Conservation (phyloP, 2,329 filamentous ascomycete genomes). For the Epichloe brachyelytri region DNA sequence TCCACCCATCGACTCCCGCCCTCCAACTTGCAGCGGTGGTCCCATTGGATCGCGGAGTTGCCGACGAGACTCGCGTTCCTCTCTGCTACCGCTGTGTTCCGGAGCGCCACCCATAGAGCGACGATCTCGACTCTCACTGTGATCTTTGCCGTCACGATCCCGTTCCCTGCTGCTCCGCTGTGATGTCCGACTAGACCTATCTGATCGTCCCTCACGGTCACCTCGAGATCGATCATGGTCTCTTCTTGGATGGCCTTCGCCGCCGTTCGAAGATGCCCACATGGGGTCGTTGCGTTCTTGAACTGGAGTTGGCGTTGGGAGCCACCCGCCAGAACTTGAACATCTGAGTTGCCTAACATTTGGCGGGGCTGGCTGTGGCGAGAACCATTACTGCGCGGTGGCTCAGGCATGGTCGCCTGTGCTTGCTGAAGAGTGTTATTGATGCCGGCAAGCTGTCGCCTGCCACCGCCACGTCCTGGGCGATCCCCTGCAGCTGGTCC, state of each 20-base stretch:
- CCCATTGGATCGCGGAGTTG: constrained; percentile 18
- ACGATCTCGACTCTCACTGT: constrained; percentile 32
- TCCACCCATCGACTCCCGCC: constrained; percentile 19
- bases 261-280: constrained; percentile 19
- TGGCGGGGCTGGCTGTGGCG: constrained; percentile 23
- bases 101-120: constrained; percentile 22
- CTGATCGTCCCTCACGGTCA: constrained; percentile 28
- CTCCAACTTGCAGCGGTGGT: constrained; percentile 14
- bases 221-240: constrained; percentile 31
- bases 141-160: constrained; percentile 33
- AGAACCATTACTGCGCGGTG: constrained; percentile 21
- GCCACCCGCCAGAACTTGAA: constrained; percentile 41
- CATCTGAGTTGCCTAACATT: constrained; percentile 39
- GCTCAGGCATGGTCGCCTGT: constrained; percentile 28
- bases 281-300: constrained; percentile 35
- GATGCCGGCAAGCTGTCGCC: constrained; percentile 45
- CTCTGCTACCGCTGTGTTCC: constrained; percentile 14
- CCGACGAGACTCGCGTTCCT: constrained; percentile 23
- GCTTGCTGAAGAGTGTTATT: constrained; percentile 44
- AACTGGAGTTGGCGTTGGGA: constrained; percentile 36
- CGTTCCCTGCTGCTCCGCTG: constrained; percentile 39
- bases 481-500: constrained; percentile 25
- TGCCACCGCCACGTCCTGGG: constrained; percentile 24
- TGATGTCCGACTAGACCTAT: constrained; percentile 27
- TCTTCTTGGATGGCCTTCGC: constrained; percentile 16